Conservation (phyloP, 2,329 filamentous ascomycete genomes). For the Venturia carpophila region DNA sequence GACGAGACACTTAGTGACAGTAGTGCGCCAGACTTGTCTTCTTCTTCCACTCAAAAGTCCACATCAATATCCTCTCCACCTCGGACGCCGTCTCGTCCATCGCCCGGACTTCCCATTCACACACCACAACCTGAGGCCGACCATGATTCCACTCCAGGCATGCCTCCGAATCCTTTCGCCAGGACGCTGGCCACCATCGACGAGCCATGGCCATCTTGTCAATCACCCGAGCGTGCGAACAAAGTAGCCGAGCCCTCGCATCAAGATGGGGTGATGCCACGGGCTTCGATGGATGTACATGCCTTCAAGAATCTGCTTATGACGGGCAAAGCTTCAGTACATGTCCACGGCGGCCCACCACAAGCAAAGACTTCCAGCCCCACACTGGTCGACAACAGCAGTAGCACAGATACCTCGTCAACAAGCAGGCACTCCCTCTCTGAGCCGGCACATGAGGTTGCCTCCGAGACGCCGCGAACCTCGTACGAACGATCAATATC, state of each 20-base stretch:
- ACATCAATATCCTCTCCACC: slow-evolving; percentile 38
- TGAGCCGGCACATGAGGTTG: slow-evolving; percentile 40
- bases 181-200: slow-evolving; percentile 34
- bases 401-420: slow-evolving; percentile 52
- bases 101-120: background rate
- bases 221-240: slow-evolving; percentile 19
- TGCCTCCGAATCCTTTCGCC: slow-evolving; percentile 30
- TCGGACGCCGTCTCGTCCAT: slow-evolving; percentile 24
- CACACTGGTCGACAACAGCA: slow-evolving; percentile 37
- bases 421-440: slow-evolving; percentile 52
- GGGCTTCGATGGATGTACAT: slow-evolving; percentile 60
- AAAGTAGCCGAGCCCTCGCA: slow-evolving; percentile 25
- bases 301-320: slow-evolving; percentile 69
- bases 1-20: slow-evolving; percentile 3
- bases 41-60: slow-evolving; percentile 46
- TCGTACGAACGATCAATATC: slow-evolving; percentile 50
- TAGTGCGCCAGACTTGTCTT: background rate
- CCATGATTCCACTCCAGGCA: slow-evolving; percentile 12
- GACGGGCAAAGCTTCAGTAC: slow-evolving; percentile 54
- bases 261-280: slow-evolving; percentile 21
- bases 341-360: slow-evolving; percentile 24
- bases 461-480: slow-evolving; percentile 48
- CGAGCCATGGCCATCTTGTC: slow-evolving; percentile 19
- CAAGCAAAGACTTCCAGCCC: slow-evolving; percentile 21
- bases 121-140: slow-evolving; percentile 17